Base-by-base conservation (phyloP, 2,329 filamentous ascomycete species). In the Penicillium verrucosum region DNA sequence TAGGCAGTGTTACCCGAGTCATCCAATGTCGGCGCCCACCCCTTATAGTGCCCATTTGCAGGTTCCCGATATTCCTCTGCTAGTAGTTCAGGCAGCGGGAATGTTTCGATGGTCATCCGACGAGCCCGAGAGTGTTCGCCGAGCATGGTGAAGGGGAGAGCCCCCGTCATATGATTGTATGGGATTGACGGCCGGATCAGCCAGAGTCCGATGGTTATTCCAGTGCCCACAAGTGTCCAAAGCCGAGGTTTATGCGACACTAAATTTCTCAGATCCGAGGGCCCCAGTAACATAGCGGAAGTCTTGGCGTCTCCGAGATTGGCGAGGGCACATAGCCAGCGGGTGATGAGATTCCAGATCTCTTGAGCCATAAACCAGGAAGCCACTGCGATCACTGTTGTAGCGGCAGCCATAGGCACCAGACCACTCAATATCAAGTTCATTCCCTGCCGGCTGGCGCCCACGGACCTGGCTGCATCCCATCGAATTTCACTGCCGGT, bases 401-500 rank as follows among this genome's bases (percentile, higher is more conserved):
- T 63, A 1, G 64, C 50, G 2, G 61, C 51, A 7, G 64, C 55
- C 18, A 69, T 67, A 30, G 69, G 66, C 14, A 56, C 38, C 38
- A 71, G 54, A 2, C 69, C 69, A 52, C 67, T 71, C 57, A 70
- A 32, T 38, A 71, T 63, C 48, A 71, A 57, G 14, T 66, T 64
- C 42, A 68, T 57, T 27, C 68, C 69, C 29, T 63, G 66, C 1
- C 65, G 61, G 56, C 70, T 69, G 36, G 57, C 54, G 27, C 65
- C 67, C 30, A 70, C 62, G 38, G 60, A 69, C 18, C 61, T 60
- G n/a, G 69, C 68, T 10, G 68, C 63, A 51, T 66, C 65, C 63
- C 68, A 71, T 56, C 67, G 66, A 51, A 70, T 63, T 56, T 71
- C 69, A 16, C 65, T 61, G 29, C 68, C 65, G 18, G 69, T 71